Evolutionary conservation across 2,329 filamentous ascomycete genomes (phyloP).

Genomic region (Zasmidium angulare): DNA sequence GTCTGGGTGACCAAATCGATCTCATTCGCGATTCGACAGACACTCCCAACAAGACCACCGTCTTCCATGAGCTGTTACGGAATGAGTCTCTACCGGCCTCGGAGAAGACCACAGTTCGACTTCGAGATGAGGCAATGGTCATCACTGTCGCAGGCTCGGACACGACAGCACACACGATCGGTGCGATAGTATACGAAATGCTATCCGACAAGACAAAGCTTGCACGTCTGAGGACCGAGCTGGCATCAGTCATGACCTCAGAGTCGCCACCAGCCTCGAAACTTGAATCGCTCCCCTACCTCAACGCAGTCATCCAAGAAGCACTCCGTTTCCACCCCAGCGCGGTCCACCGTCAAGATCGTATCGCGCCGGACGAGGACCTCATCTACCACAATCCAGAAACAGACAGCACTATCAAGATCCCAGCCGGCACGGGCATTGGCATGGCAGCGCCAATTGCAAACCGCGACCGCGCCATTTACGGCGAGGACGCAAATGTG

Average conservation of each 20-base stretch:
- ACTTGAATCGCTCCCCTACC: conserved; percentile 38
- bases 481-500: conserved; percentile 31
- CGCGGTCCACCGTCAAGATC: conserved; percentile 39
- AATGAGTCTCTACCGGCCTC: conserved; percentile 6
- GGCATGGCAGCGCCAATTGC: conserved; percentile 35
- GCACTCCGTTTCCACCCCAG: conserved; percentile 45
- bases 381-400: conserved; percentile 32
- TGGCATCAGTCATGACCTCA: conserved; percentile 1
- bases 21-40: not conserved
- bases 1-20: conserved; percentile 1
- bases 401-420: conserved; percentile 14
- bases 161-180: conserved; percentile 10
- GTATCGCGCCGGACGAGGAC: conserved; percentile 39
- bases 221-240: conserved; percentile 6
- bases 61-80: conserved; percentile 15
- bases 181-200: conserved; percentile 10
- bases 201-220: conserved; percentile 6
- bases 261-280: not conserved
- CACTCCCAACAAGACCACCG: conserved; percentile 5
- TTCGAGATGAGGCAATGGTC: conserved; percentile 12
- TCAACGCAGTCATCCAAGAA: conserved; percentile 47
- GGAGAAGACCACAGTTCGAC: conserved; percentile 9
- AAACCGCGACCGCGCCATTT: conserved; percentile 31
- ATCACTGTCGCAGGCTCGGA: conserved; percentile 12
- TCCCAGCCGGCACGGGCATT: conserved; percentile 32